Base-by-base conservation (phyloP, 768 basidiomycete species). In the Trametes maxima region DNA sequence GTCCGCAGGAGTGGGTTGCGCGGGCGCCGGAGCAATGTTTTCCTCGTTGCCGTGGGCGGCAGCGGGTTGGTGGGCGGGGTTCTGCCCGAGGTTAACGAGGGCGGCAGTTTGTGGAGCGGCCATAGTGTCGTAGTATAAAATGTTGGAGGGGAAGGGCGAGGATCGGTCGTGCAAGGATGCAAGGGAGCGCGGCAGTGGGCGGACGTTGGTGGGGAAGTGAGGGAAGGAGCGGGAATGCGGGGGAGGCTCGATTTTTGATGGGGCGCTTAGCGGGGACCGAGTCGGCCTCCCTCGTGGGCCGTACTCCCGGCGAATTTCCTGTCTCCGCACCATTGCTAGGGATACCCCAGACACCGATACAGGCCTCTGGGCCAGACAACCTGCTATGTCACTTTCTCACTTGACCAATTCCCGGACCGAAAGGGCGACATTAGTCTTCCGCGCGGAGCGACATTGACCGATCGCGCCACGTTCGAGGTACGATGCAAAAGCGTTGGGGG, bases 21-120 rank as follows among this genome's bases (percentile, higher is more conserved):
- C n/a, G 54, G 16, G 16, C 11, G 53, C 17, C 14, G 53, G 53
- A 44, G 42, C 24, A 25, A 54, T 35, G 54, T 54, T 54, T n/a
- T 54, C 54, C n/a, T 54, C 33, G 28, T 54, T 54, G 3, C 43
- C 43, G n/a, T 14, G 17, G 25, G 33, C 37, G n/a, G 28, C 16
- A 8, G 43, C 28, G 25, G 42, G 54, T 28, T 54, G 35, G 17
- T 11, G 11, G 25, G 24, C 13, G 10, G 13, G 17, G 22, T 17
- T 24, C 13, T 43, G 39, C 28, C 28, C 28, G 28, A 33, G 8
- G 28, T 33, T 33, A 8, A 33, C 28, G 25, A 7, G 22, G 4
- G 39, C 40, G 16, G 8, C n/a, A 24, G 11, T 13, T 17, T 22
- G 39, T 16, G 17, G 40, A n/a, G 39, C 16, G 2, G 40, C 40